phyloP scores from a whole-genome alignment of 176 grass and related monocot genomes.

The Oryza meyeriana region DNA sequence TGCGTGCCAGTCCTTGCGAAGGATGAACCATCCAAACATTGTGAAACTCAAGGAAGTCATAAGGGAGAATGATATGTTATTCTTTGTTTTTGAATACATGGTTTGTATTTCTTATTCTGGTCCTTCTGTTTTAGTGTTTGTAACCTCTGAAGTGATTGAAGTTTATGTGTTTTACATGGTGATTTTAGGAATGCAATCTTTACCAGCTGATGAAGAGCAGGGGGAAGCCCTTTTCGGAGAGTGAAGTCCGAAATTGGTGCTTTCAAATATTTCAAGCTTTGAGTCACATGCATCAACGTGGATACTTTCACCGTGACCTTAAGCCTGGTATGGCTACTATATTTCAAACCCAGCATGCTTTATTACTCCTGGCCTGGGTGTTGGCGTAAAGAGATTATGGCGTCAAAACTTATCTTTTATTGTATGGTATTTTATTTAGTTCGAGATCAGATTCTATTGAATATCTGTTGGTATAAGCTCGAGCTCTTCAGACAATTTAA shows the following conservation, averaged over 20 bases:
- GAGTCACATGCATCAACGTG: constrained; percentile 94
- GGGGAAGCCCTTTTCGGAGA: constrained; percentile 76
- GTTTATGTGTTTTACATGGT: constrained; percentile 7
- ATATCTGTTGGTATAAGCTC: neutral
- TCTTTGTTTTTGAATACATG: constrained; percentile 99
- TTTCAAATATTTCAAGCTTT: constrained; percentile 99
- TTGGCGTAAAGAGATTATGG: neutral
- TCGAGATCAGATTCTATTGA: neutral
- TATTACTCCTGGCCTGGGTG: neutral
- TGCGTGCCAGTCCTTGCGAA: constrained; percentile 60
- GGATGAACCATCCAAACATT: constrained; percentile 98
- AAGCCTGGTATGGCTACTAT: constrained; percentile 71
- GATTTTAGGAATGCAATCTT: constrained; percentile 83
- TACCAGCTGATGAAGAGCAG: constrained; percentile 97
- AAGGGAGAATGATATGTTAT: constrained; percentile 86
- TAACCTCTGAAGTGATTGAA: neutral
- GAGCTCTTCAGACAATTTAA: neutral
- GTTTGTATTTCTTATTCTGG: constrained; percentile 41
- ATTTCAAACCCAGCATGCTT: neutral
- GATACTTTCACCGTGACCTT: constrained; percentile 97
- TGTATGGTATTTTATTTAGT: neutral
- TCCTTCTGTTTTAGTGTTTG: neutral
- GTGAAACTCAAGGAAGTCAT: constrained; percentile 99
- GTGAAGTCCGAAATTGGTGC: constrained; percentile 86
- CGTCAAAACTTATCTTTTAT: neutral